A percentile compares a stretch with the other conserved stretches of the same genome.
Conservation (phyloP, 202 grass and related monocot species). For the Miscanthus sacchariflorus region DNA sequence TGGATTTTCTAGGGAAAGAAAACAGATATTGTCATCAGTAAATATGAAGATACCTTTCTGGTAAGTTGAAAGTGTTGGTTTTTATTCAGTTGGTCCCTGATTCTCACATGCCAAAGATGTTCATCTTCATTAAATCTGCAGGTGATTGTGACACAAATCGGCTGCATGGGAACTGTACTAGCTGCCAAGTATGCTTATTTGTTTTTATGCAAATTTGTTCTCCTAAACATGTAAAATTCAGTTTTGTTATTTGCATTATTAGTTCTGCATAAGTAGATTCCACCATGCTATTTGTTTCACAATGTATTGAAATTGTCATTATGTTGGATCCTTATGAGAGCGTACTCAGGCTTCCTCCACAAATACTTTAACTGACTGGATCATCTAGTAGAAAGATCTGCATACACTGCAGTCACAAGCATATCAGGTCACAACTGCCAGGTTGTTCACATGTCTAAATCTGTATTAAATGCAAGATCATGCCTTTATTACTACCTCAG, state of each 20-base stretch:
- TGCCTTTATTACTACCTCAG: slow-evolving; percentile 22
- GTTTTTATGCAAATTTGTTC: slow-evolving; percentile 20
- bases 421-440: not conserved
- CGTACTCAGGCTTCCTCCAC: not conserved
- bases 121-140: slow-evolving; percentile 47
- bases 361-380: not conserved
- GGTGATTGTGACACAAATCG: slow-evolving; percentile 96
- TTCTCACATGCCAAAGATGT: slow-evolving; percentile 34
- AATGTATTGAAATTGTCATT: slow-evolving; percentile 19
- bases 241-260: slow-evolving; percentile 19
- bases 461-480: slow-evolving; percentile 20
- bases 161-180: slow-evolving; percentile 92
- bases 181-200: slow-evolving; percentile 69
- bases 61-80: slow-evolving; percentile 49
- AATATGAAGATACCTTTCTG: slow-evolving; percentile 82
- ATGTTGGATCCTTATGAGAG: not conserved
- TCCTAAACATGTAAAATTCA: slow-evolving; percentile 22
- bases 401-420: not conserved
- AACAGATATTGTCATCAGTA: slow-evolving; percentile 86
- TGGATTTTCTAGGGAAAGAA: slow-evolving; percentile 72
- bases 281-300: not conserved
- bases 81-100: not conserved
- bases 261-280: slow-evolving; percentile 12
- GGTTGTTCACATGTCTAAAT: not conserved
- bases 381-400: not conserved